Evolutionary conservation across 1,284 basidiomycete genomes (phyloP), one percentile per base, ranked within the genome.

Genomic region (Leccinum subatratum): DNA sequence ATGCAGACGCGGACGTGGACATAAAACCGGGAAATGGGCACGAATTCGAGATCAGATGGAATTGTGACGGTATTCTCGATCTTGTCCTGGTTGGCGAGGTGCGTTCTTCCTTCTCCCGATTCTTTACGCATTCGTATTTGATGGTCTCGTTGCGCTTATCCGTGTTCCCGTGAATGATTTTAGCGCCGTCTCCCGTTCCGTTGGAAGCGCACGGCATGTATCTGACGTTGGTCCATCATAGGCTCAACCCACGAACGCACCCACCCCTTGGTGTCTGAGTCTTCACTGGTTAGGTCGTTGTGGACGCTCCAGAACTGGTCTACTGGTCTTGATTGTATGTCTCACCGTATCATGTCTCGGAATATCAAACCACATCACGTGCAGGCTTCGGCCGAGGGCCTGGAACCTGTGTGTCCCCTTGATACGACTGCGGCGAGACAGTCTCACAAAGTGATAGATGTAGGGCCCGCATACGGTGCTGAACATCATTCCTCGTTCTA

Each of bases 251-350:
- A 16, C 4, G 4, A 48, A 59, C 57, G 16, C 67, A 39, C 25
- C 61, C 4, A 37, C 25, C 61, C 4, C 69, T 75, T 12, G 84
- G 83, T 58, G 73, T 80, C 11, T 81, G 82, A 73, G 81, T 91
- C 62, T 87, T 92, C 70, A 88, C 86, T 42, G 90, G 90, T 3
- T 91, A 91, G 72, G 68, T 92, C 57, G 81, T 97, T 88, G 6
- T 93, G 91, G 89, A 81, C 88, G 70, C 81, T 84, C 3, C 79
- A 81, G 64, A 83, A 79, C 11, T 89, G 86, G 84, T 90, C 90
- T 3, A 79, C 11, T 89, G 86, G 84, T 90, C 90, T 3, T 80
- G 85, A 79, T 92, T 88, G 90, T 92, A 74, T 68, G 88, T 81
- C 30, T 22, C 20, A 16, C 5, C 2, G 39, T 42, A 14, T 48